Conservation (phyloP, 371 early-diverging fungal species). For the Lichtheimia ornata region DNA sequence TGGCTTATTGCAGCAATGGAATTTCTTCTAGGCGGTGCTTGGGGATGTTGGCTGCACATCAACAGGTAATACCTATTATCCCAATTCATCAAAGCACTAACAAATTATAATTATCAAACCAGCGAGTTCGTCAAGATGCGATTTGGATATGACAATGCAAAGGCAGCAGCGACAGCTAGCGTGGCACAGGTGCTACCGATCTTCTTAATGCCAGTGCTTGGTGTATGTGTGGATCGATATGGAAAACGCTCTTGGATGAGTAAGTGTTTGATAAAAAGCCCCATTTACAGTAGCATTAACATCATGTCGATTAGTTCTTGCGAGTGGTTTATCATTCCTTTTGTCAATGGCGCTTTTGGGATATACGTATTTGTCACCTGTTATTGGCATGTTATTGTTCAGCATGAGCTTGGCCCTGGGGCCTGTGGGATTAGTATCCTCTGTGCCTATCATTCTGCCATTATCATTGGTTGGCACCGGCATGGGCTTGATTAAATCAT, state of each 20-base stretch:
- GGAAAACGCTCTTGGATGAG: constrained; percentile 54
- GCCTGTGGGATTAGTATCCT: constrained; percentile 65
- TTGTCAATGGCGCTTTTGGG: constrained; percentile 46
- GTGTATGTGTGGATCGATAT: constrained; percentile 57
- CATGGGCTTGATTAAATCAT: constrained; percentile 65
- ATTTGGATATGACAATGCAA: constrained; percentile 46
- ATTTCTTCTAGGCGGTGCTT: constrained; percentile 63
- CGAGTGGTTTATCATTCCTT: constrained; percentile 39
- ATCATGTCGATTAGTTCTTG: constrained; percentile 29
- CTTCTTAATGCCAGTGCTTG: constrained; percentile 64
- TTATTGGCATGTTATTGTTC: constrained; percentile 64
- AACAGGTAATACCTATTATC: constrained; percentile 35
- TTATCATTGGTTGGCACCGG: constrained; percentile 64
- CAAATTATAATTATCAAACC: not conserved
- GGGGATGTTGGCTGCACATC: constrained; percentile 71
- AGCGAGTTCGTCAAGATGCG: constrained; percentile 64
- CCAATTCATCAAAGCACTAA: not conserved
- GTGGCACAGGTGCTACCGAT: constrained; percentile 67
- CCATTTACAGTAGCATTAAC: not conserved
- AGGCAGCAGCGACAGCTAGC: constrained; percentile 63
- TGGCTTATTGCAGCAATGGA: constrained; percentile 61
- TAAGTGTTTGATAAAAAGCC: constrained; percentile 19
- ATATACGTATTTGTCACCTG: constrained; percentile 48
- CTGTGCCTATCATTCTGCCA: constrained; percentile 63
- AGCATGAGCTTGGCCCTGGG: constrained; percentile 68